Base-by-base conservation (phyloP, 495 filamentous ascomycete genomes). In the Pyronema omphalodes region DNA sequence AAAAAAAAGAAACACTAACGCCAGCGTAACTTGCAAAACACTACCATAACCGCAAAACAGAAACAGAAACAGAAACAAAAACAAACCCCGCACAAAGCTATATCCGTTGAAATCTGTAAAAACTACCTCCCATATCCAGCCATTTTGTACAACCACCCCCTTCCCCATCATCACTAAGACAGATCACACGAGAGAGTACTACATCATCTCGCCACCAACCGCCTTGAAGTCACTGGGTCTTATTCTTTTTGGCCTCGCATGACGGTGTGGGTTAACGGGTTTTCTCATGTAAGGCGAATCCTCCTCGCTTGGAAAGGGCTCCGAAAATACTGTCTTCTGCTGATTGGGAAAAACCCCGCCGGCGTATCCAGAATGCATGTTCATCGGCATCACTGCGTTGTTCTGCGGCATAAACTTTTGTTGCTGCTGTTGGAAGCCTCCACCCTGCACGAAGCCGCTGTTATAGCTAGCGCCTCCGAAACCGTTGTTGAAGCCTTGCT, bases 211-310 rank as follows among this genome's bases (percentile, higher is more conserved):
- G 9, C 49, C 62, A 19, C 62, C 62, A 12, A 65, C 37, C 14
- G 62, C 62, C 40, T 65, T 65, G 43, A 65, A 95, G 68, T 98
- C 93, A 64, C 83, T 88, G 14, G 87, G 86, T 44, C 91, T 74
- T 52, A 82, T 79, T 57, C 82, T 71, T 56, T 84, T 79, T 55
- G 86, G 79, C 52, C 82, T 72, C 53, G 84, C 82, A 63, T 93
- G 84, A 53, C 91, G 80, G 63, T 94, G 87, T 9, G 88, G 91
- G 64, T 98, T 98, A 51, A 96, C 84, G 1, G 91, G 91, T 64
- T 93, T 88, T 17, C 91, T 80, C 68, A 96, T 91, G 68, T 98
- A 98, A 15, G 91, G 83, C 48, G 85, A 84, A 56, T 93, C 88
- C 57, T 93, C 86, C 54, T 86, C 84, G 51, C 79, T 76, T n/a